Evolutionary conservation across 2,329 filamentous ascomycete genomes (phyloP).

Genomic region (Immersiporthe knoxdaviesiana): DNA sequence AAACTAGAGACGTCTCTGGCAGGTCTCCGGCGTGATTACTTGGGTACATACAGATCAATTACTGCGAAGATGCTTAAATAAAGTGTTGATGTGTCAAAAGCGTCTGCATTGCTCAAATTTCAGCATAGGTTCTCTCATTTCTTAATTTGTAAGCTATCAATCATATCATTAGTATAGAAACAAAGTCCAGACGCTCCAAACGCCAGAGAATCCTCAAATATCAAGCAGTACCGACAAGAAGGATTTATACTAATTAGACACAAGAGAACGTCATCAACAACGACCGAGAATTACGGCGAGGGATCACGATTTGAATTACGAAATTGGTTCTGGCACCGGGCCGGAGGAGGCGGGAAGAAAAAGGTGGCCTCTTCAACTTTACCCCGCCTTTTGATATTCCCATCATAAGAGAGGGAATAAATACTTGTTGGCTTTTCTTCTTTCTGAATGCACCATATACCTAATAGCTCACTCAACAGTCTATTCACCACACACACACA

Average conservation of each 20-base stretch:
- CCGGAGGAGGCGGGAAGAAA: background rate
- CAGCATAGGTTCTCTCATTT: background rate
- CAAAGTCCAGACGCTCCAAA: background rate
- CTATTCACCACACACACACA: too few relatives aligned
- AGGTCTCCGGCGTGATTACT: too few relatives aligned
- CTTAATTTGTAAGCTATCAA: too few relatives aligned
- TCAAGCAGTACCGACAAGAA: too few relatives aligned
- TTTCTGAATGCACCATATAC: too few relatives aligned
- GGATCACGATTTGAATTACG: background rate
- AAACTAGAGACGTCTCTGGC: too few relatives aligned
- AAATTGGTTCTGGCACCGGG: background rate
- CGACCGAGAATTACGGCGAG: background rate
- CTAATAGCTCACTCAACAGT: too few relatives aligned
- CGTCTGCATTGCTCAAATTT: background rate
- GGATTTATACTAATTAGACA: too few relatives aligned
- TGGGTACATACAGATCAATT: too few relatives aligned
- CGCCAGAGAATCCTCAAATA: background rate
- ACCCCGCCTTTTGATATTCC: background rate
- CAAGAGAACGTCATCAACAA: background rate
- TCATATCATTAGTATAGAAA: too few relatives aligned
- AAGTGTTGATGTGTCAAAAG: too few relatives aligned
- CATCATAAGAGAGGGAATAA: background rate
- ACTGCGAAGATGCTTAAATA: too few relatives aligned
- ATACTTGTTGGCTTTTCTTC: background rate
- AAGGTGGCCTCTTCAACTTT: background rate